Percentiles rank a stretch among this genome's conserved stretches.
Conservation (phyloP, 2,329 filamentous ascomycete genomes). For the Fusarium coffeatum region DNA sequence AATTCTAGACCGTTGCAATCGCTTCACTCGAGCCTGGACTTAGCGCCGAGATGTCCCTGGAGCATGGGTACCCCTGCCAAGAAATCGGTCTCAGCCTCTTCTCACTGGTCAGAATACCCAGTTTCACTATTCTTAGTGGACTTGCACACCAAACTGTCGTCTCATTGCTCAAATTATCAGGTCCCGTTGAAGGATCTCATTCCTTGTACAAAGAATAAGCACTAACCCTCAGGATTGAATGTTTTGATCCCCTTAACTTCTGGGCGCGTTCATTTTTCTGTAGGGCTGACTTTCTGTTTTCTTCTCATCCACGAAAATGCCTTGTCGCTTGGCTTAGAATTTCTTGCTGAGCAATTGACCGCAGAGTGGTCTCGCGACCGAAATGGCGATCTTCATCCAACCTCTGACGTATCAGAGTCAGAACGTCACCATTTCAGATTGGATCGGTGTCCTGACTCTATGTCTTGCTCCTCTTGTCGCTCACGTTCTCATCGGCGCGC, state of each 20-base stretch:
- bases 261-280: neutral
- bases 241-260: neutral
- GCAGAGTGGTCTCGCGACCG: accelerated
- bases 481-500: conserved; percentile 20
- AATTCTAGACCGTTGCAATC: neutral
- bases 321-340: neutral
- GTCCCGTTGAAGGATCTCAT: neutral
- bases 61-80: neutral
- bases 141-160: neutral
- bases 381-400: neutral
- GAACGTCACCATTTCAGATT: conserved; percentile 3
- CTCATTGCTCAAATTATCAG: neutral
- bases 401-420: conserved; percentile 18
- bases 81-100: neutral
- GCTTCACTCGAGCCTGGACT: accelerated
- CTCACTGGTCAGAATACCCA: neutral
- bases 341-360: too few species aligned
- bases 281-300: neutral
- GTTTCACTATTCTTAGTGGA: neutral
- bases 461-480: conserved; percentile 29
- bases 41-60: neutral
- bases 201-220: neutral
- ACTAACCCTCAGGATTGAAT: neutral
- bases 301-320: accelerated
- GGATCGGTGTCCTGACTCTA: conserved; percentile 16